Evolutionary conservation across 2,329 filamentous ascomycete genomes (phyloP), one percentile per base, ranked within the genome.

Genomic region (Fusarium lateritium): DNA sequence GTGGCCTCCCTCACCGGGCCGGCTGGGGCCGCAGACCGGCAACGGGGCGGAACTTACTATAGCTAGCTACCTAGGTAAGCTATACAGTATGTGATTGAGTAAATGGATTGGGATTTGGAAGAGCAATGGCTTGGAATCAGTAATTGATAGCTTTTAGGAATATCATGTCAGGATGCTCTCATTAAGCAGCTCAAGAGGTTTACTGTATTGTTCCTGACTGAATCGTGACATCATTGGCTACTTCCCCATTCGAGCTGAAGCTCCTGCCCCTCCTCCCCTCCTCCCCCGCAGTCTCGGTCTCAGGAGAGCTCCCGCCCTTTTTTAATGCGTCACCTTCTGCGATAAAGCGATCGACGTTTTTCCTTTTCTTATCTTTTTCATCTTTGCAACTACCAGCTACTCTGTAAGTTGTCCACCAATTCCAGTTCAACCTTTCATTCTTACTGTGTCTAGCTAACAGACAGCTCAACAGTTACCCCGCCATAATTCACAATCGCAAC

Each of bases 151-250:
- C 28, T 13, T 10, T 28, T 28, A 28, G 28, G 28, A 4, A 9
- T 40, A 40, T 51, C 38, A 50, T 43, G 38, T 36, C 21, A 46
- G 36, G 15, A 43, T 50, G 24, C 38, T 34, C 40, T 45, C 11
- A 38, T 11, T 38, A 26, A 31, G 9, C 26, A 28, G 26, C 26
- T 31, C 14, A 19, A 22, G 31, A 54, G 39, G 6, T 28, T 28
- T 51, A 39, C 26, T 24, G 22, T 36, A 15, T 22, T 28, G 50
- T 46, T 40, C 26, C 44, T 40, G 19, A 22, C 10, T 43, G 11
- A 51, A 58, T 69, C 38, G 52, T 69, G 66, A 69, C 66, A 67
- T 69, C 66, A 69, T 56, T 67, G 36, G 54, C 45, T 56, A 40
- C 39, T 55, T 43, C 36, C n/a, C 40, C 21, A 19, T 49, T n/a